Base-by-base conservation (phyloP, 225 moss, liverwort and hornwort species). In the Pleurozium schreberi region DNA sequence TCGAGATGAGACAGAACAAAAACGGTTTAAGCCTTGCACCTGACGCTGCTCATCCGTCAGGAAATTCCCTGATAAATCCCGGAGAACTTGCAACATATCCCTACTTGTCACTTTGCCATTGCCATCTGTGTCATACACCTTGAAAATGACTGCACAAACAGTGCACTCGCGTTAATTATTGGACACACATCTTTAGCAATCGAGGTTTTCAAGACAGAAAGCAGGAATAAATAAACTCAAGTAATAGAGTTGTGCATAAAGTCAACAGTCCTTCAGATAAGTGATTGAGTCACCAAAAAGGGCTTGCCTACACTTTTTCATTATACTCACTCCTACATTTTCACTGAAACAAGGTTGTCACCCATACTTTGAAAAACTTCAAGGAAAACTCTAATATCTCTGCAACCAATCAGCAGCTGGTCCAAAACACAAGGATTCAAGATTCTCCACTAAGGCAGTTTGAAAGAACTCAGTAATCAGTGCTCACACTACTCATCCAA, bases 11-110 rank as follows among this genome's bases (percentile, higher is more conserved):
- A 83, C 22, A n/a, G 45, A 38, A 75, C 15, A 27, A 83, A 55
- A 57, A 57, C 15, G 7, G 31, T 22, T 75, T 77, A 71, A 86
- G 40, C 12, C 60, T 89, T 75, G 87, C 85, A 93, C 97, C 94
- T 97, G 93, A 57, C 96, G 96, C 82, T 99, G 96, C 84, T 94
- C 85, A 83, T 99, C 95, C 14, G 97, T 96, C 86, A 97, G 65
- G 65, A 96, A 99, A 87, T 83, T 92, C 33, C 99, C 99, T 52
- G 96, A 97, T 34, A 99, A 84, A 84, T 97, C 97, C 69, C 95
- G 90, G 65, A 99, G 90, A 69, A 99, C 92, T 92, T 96, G 95
- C 89, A 96, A 85, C 84, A 97, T 97, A 43, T 97, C 96, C 30
- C 96, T 94, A 49, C 94, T 94, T 25, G 95, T 94, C 74, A 99